Conservation (phyloP, 2,329 filamentous ascomycete genomes). For the Talaromyces albobiverticillius region DNA sequence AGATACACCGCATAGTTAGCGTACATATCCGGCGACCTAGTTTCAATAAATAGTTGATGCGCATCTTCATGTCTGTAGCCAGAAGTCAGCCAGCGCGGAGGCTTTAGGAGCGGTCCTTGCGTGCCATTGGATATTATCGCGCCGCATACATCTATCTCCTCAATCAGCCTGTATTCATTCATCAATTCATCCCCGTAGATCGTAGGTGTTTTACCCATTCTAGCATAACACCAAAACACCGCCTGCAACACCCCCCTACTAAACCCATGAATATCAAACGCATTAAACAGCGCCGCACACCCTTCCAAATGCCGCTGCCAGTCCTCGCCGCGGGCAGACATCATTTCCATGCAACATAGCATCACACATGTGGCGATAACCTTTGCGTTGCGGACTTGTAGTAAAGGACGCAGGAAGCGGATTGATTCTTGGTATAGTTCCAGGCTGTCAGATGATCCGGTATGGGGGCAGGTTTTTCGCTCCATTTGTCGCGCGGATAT, state of each 20-base stretch:
- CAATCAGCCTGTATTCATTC: not conserved
- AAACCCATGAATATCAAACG: constrained; percentile 51
- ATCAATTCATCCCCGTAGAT: not conserved
- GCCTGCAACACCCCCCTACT: constrained; percentile 52
- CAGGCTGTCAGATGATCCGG: constrained; percentile 48
- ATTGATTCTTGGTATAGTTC: constrained; percentile 55
- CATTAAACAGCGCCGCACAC: constrained; percentile 53
- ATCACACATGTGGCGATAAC: constrained; percentile 55
- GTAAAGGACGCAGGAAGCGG: constrained; percentile 45
- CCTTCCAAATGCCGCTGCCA: constrained; percentile 58
- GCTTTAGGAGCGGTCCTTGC: constrained; percentile 48
- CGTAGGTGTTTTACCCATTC: constrained; percentile 45
- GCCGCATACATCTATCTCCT: constrained; percentile 53
- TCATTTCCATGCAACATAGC: constrained; percentile 56
- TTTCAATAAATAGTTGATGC: constrained; percentile 35
- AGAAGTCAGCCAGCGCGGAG: constrained; percentile 49
- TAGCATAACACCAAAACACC: constrained; percentile 58
- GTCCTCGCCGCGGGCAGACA: constrained; percentile 47
- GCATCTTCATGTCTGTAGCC: constrained; percentile 37
- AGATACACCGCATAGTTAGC: constrained; percentile 61
- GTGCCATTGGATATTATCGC: constrained; percentile 54
- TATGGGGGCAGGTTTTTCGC: constrained; percentile 46
- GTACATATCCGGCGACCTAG: constrained; percentile 51
- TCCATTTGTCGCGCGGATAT: constrained; percentile 55
- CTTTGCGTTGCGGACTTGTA: constrained; percentile 48